These are phyloP conservation scores for Aquilaria agallochum DNA, from an alignment of 441 rosid genomes.

Conservation along the genomic window DNA sequence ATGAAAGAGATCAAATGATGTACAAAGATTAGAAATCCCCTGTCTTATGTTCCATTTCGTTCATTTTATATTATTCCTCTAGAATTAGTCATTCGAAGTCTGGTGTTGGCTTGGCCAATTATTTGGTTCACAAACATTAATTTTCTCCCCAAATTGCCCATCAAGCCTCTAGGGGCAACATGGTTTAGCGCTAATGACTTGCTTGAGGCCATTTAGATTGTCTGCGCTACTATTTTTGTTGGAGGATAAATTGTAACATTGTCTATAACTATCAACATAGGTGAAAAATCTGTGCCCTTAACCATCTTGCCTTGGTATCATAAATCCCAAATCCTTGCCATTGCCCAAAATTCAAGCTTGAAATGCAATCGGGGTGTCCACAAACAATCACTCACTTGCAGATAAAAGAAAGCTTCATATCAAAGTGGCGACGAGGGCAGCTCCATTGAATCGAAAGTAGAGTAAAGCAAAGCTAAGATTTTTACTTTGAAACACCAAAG, in stretches of 20 bases:
- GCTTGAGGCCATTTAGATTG: constrained; percentile 48
- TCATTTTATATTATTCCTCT: too few relatives aligned
- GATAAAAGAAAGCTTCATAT: constrained; percentile 5
- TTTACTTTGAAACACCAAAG: not conserved
- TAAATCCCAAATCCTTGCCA: constrained; percentile 24
- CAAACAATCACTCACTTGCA: constrained; percentile 12
- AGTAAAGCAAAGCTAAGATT: not conserved
- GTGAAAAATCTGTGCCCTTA: constrained; percentile 64
- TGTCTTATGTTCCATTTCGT: too few relatives aligned
- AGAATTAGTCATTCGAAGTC: too few relatives aligned
- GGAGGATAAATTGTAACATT: constrained; percentile 33
- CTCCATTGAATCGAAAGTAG: not conserved
- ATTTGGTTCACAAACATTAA: too few relatives aligned
- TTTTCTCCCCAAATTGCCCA: too few relatives aligned
- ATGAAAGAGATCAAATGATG: too few relatives aligned
- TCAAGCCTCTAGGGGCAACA: too few relatives aligned
- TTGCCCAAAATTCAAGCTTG: constrained; percentile 3
- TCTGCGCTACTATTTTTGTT: constrained; percentile 35
- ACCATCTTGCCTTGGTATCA: constrained; percentile 49
- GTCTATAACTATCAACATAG: constrained; percentile 45
- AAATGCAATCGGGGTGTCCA: not conserved
- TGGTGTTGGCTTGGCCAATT: too few relatives aligned
- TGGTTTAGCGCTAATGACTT: constrained; percentile 60
- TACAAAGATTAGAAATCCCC: too few relatives aligned
- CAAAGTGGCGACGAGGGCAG: constrained; percentile 15